These are phyloP conservation scores for Aspergillus homomorphus DNA, from an alignment of 495 filamentous ascomycete species.

Conservation along the genomic window DNA sequence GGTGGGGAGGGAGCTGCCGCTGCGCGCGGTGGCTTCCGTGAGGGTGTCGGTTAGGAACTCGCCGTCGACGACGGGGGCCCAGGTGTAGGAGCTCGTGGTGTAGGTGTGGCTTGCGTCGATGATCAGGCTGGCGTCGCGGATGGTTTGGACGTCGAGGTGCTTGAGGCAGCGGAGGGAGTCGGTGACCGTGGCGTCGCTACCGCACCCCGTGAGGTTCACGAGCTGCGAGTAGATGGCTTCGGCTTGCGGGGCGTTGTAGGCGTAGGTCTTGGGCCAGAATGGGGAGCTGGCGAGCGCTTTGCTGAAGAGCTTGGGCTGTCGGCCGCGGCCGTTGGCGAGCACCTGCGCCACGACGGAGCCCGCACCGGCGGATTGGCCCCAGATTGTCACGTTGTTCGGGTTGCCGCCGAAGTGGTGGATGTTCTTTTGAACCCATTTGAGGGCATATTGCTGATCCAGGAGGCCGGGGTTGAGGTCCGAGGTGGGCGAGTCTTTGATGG, in stretches of 20 bases:
- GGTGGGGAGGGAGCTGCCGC: conserved; percentile 38
- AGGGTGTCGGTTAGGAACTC: conserved; percentile 47
- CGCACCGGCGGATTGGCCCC: conserved; percentile 54
- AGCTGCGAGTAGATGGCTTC: conserved; percentile 48
- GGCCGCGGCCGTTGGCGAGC: conserved; percentile 43
- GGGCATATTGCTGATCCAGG: conserved; percentile 47
- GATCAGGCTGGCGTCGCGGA: conserved; percentile 45
- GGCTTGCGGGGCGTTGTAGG: conserved; percentile 45
- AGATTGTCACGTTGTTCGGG: conserved; percentile 48
- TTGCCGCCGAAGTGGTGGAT: conserved; percentile 52
- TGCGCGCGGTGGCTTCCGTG: conserved; percentile 35
- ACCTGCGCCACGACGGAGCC: conserved; percentile 55
- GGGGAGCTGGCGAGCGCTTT: conserved; percentile 59
- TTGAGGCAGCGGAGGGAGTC: conserved; percentile 51
- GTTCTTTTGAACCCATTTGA: conserved; percentile 54
- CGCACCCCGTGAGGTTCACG: conserved; percentile 46
- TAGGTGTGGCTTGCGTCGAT: conserved; percentile 48
- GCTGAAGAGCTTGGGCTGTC: conserved; percentile 37
- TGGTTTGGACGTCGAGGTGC: conserved; percentile 43
- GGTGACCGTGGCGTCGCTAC: conserved; percentile 2
- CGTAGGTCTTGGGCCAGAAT: conserved; percentile 61
- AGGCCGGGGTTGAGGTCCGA: conserved; percentile 52
- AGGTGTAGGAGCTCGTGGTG: conserved; percentile 52
- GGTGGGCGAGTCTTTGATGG: conserved; percentile 42
- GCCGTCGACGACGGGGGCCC: conserved; percentile 60